Conservation (phyloP, 805 yeast species). For the Candida ipomoeae region DNA sequence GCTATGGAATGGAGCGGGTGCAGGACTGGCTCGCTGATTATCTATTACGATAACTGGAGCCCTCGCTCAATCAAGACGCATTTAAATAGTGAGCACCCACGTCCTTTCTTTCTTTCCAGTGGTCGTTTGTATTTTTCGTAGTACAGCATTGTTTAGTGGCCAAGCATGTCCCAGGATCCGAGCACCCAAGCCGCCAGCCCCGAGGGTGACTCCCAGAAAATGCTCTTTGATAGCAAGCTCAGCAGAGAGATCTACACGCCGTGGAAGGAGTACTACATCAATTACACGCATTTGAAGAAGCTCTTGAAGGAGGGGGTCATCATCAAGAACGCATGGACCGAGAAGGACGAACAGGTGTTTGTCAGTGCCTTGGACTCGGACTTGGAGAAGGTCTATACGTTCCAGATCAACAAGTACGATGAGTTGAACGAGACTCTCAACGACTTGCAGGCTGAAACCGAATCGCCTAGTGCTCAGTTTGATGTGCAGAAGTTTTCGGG, state of each 20-base stretch:
- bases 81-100: not conserved
- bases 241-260: constrained; percentile 80
- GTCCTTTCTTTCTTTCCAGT: not conserved
- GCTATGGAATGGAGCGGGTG: not conserved
- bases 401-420: constrained; percentile 64
- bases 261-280: constrained; percentile 74
- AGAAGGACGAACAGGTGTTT: constrained; percentile 66
- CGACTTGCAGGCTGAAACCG: constrained; percentile 56
- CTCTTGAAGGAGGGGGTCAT: constrained; percentile 65
- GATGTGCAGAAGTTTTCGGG: constrained; percentile 61
- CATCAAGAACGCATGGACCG: constrained; percentile 52
- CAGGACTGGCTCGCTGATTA: not conserved
- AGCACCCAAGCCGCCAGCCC: not conserved
- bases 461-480: constrained; percentile 34
- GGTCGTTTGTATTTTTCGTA: not conserved
- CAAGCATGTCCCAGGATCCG: not conserved
- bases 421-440: constrained; percentile 62
- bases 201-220: constrained; percentile 22
- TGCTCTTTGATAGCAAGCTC: constrained; percentile 85
- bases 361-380: constrained; percentile 65
- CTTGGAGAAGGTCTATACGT: constrained; percentile 71
- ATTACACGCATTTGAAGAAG: constrained; percentile 62
- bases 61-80: not conserved
- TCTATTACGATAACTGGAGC: not conserved
- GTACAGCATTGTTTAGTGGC: not conserved